Conservation (phyloP, 1,284 basidiomycete species). For the Sphaerobolus stellatus region DNA sequence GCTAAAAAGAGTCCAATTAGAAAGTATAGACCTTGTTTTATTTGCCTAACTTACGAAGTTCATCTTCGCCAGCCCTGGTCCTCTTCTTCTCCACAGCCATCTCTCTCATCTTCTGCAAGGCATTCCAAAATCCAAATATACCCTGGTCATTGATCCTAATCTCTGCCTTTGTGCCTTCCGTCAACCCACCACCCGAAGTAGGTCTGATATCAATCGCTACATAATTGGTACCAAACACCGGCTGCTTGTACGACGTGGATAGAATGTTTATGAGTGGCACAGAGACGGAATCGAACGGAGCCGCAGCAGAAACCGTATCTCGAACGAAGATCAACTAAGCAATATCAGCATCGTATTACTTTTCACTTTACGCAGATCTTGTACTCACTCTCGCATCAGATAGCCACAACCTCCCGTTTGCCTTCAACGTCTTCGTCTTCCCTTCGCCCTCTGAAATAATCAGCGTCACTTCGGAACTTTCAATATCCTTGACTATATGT, state of each 20-base stretch:
- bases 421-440: slow-evolving; percentile 57
- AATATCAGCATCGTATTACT: slow-evolving; percentile 26
- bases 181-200: slow-evolving; percentile 60
- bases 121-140: slow-evolving; percentile 69
- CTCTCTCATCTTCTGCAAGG: slow-evolving; percentile 73
- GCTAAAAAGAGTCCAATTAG: no score
- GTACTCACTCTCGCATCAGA: slow-evolving; percentile 66
- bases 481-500: slow-evolving; percentile 52
- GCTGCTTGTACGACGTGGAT: slow-evolving; percentile 71
- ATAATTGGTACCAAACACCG: slow-evolving; percentile 67
- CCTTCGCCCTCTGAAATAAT: slow-evolving; percentile 58
- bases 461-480: slow-evolving; percentile 57
- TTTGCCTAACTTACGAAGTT: slow-evolving; percentile 55
- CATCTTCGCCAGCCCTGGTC: slow-evolving; percentile 55
- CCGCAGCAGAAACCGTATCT: slow-evolving; percentile 27
- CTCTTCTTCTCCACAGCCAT: slow-evolving; percentile 71
- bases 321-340: slow-evolving; percentile 67
- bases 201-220: slow-evolving; percentile 66
- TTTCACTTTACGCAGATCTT: no score
- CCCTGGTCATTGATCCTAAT: slow-evolving; percentile 64
- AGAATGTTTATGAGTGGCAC: slow-evolving; percentile 64
- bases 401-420: slow-evolving; percentile 55
- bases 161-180: slow-evolving; percentile 60
- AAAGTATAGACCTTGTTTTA: no score
- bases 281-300: slow-evolving; percentile 50